phyloP scores from a whole-genome alignment of 345 rosid species.

The Aquilaria sinensis region DNA sequence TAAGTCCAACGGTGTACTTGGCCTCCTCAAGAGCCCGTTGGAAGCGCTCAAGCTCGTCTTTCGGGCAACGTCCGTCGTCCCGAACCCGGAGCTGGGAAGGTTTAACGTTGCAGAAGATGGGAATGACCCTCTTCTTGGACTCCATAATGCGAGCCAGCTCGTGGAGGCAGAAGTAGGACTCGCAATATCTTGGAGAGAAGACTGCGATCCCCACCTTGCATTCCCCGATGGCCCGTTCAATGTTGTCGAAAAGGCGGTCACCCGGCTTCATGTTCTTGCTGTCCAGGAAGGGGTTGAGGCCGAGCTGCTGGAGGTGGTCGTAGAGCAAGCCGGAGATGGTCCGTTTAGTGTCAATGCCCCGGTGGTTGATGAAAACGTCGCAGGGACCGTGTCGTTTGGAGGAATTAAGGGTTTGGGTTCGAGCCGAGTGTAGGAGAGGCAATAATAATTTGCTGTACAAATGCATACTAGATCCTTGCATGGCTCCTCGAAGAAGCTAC shows the following conservation, averaged over 20 bases:
- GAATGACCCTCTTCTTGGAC: conserved; percentile 51
- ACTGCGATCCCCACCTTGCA: conserved; percentile 59
- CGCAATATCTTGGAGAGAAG: conserved; percentile 65
- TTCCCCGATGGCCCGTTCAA: conserved; percentile 37
- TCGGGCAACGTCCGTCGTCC: conserved; percentile 25
- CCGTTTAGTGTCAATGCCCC: conserved; percentile 68
- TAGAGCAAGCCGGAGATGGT: conserved; percentile 53
- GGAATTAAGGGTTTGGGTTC: conserved; percentile 3
- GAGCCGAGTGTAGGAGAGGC: no score
- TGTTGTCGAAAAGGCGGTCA: conserved; percentile 44
- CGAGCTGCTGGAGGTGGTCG: conserved; percentile 31
- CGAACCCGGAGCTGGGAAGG: conserved; percentile 55
- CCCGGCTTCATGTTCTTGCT: conserved; percentile 76
- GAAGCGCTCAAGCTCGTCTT: conserved; percentile 33
- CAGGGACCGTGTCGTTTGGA: conserved; percentile 10
- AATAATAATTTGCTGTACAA: background rate
- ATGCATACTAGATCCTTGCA: conserved; percentile 33
- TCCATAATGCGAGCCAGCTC: conserved; percentile 65
- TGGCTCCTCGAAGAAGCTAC: conserved; percentile 17
- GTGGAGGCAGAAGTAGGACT: conserved; percentile 69
- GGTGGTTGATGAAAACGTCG: conserved; percentile 77
- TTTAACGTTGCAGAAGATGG: conserved; percentile 66
- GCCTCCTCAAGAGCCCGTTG: conserved; percentile 52
- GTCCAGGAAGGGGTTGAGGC: conserved; percentile 52
- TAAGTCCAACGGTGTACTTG: conserved; percentile 63